phyloP scores from a whole-genome alignment of 2,329 filamentous ascomycete species.

The Drechslerella stenobrocha region DNA sequence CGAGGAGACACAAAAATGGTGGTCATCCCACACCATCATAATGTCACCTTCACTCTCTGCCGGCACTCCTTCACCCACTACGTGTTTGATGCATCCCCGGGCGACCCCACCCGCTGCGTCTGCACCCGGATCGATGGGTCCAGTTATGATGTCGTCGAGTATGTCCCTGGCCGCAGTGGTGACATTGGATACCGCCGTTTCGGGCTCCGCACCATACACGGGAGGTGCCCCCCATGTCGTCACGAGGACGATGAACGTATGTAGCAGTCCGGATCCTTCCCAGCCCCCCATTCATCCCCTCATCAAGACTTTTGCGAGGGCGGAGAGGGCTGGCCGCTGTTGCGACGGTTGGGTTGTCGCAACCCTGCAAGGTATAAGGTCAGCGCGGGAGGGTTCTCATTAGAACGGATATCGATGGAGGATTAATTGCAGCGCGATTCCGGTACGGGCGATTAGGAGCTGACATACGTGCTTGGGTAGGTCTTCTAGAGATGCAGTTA shows the following conservation, averaged over 20 bases:
- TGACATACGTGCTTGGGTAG: too few species aligned
- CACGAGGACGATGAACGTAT: background rate
- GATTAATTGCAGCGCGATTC: too few species aligned
- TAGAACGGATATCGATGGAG: too few species aligned
- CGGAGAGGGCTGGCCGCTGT: too few species aligned
- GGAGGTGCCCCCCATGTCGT: slow-evolving; percentile 5
- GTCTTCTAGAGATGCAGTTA: too few species aligned
- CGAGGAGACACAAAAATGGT: background rate
- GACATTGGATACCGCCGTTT: slow-evolving; percentile 2
- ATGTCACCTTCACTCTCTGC: slow-evolving; percentile 18
- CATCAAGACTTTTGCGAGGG: too few species aligned
- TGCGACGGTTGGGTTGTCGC: too few species aligned
- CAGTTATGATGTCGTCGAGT: background rate
- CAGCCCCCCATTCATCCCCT: too few species aligned
- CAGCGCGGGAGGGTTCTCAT: too few species aligned
- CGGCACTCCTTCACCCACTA: slow-evolving; percentile 9
- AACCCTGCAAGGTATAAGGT: too few species aligned
- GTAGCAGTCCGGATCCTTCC: background rate
- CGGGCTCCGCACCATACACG: slow-evolving; percentile 5
- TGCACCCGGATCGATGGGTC: slow-evolving; percentile 6
- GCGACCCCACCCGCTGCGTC: slow-evolving; percentile 1
- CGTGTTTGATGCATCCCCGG: slow-evolving; percentile 12
- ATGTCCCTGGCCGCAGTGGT: slow-evolving; percentile 10
- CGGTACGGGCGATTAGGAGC: too few species aligned
- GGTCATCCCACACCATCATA: slow-evolving; percentile 13